These are phyloP conservation scores for Solanum hybrid DNA, from an alignment of 305 asterid genomes.

Conservation along the genomic window DNA sequence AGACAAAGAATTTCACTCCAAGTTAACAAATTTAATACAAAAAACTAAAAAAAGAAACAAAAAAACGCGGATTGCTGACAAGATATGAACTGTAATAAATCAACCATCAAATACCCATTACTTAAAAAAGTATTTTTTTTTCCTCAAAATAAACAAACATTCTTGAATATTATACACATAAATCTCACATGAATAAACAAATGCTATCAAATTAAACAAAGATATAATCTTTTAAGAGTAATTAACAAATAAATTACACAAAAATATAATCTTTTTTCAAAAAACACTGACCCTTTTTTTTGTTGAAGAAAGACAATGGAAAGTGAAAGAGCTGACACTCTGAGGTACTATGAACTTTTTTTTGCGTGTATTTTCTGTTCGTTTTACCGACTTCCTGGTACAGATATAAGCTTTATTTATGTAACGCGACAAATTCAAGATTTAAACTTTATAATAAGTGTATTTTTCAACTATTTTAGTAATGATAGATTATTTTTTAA, in stretches of 20 bases:
- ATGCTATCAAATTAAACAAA: background rate
- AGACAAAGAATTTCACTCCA: constrained; percentile 20
- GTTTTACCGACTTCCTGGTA: background rate
- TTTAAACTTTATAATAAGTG: rapidly evolving
- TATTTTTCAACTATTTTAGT: background rate
- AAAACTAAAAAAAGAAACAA: background rate
- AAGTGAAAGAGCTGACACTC: background rate
- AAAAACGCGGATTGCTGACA: constrained; percentile 75
- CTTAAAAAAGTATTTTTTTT: constrained; percentile 7
- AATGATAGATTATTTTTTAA: background rate
- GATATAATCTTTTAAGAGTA: background rate
- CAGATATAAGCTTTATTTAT: background rate
- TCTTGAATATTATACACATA: background rate
- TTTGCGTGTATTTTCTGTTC: background rate
- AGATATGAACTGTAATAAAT: constrained; percentile 52
- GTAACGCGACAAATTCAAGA: rapidly evolving
- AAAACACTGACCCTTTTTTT: background rate
- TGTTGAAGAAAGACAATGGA: background rate
- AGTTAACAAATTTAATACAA: background rate
- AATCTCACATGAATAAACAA: background rate
- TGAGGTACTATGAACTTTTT: background rate
- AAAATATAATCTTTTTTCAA: background rate
- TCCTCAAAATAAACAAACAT: constrained; percentile 12
- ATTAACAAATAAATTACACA: background rate
- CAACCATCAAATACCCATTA: constrained; percentile 26